Conservation (phyloP, 1,284 basidiomycete species). For the Heterobasidion occidentale region DNA sequence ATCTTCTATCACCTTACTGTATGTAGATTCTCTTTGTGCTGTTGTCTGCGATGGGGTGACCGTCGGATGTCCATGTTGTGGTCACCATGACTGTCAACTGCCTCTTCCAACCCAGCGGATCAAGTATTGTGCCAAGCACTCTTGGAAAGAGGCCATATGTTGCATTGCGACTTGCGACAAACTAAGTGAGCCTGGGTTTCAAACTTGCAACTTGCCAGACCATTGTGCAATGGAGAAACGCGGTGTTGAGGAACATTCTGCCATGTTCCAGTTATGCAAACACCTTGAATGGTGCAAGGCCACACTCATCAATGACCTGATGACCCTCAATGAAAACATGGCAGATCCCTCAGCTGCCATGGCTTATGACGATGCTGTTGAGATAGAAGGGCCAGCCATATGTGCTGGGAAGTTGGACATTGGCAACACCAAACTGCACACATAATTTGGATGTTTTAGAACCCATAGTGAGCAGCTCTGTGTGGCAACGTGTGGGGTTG, state of each 20-base stretch:
- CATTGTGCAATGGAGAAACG: constrained; percentile 9
- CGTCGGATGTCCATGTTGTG: constrained; percentile 25
- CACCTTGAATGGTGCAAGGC: too few species aligned
- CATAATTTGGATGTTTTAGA: too few species aligned
- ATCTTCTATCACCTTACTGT: too few species aligned
- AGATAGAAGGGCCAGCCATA: too few species aligned
- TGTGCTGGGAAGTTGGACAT: too few species aligned
- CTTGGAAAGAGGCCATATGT: constrained; percentile 4
- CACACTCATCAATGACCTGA: constrained; percentile 1
- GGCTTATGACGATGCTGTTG: too few species aligned
- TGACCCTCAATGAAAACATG: too few species aligned
- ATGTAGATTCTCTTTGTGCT: background rate
- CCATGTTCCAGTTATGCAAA: constrained; percentile 10
- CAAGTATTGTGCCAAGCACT: constrained; percentile 15
- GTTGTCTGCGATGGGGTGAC: too few species aligned
- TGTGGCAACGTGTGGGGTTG: too few species aligned
- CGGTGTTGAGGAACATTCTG: background rate
- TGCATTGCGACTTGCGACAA: constrained; percentile 10
- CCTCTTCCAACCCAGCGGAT: constrained; percentile 11
- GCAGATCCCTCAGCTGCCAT: background rate
- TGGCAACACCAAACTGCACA: too few species aligned
- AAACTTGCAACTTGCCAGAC: constrained; percentile 12
- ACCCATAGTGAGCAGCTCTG: too few species aligned
- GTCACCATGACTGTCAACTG: constrained; percentile 13
- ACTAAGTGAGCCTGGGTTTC: background rate